A percentile compares a stretch with the other conserved stretches of the same genome.
phyloP scores from a whole-genome alignment of 495 filamentous ascomycete genomes.

The Aspergillus conjunctus region DNA sequence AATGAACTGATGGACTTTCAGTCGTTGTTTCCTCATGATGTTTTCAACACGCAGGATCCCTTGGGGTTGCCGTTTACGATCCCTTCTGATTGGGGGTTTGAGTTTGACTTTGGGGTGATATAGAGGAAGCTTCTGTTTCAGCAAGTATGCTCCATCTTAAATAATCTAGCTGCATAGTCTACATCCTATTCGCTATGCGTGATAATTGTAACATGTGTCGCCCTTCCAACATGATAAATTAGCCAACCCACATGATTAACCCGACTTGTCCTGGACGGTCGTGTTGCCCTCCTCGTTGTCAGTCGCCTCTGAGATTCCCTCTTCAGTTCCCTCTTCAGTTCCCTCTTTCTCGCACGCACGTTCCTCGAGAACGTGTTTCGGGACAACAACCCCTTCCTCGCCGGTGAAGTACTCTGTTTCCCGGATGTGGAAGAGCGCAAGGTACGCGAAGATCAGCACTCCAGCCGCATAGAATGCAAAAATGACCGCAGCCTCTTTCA shows the following conservation, averaged over 20 bases:
- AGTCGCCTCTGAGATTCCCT: neutral
- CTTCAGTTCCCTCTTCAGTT: neutral
- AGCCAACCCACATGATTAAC: neutral
- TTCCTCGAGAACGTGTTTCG: neutral
- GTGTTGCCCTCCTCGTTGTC: neutral
- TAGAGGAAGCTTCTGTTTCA: neutral
- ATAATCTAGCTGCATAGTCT: neutral
- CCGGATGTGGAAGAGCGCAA: neutral
- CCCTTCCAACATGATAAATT: neutral
- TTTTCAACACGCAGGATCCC: neutral
- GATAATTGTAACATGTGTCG: no score
- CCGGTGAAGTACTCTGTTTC: neutral
- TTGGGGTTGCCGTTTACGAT: neutral
- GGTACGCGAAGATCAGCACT: neutral
- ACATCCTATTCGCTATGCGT: neutral
- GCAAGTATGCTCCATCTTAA: neutral
- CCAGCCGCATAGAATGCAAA: neutral
- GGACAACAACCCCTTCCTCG: neutral
- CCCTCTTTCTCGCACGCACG: neutral
- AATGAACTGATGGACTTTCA: neutral
- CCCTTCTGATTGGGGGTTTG: neutral
- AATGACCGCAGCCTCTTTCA: neutral
- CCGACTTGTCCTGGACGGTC: neutral
- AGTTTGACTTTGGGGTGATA: neutral
- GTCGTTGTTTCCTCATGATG: neutral